Base-by-base conservation (phyloP, 2,329 filamentous ascomycete genomes). In the Teratosphaeriaceae sp. region DNA sequence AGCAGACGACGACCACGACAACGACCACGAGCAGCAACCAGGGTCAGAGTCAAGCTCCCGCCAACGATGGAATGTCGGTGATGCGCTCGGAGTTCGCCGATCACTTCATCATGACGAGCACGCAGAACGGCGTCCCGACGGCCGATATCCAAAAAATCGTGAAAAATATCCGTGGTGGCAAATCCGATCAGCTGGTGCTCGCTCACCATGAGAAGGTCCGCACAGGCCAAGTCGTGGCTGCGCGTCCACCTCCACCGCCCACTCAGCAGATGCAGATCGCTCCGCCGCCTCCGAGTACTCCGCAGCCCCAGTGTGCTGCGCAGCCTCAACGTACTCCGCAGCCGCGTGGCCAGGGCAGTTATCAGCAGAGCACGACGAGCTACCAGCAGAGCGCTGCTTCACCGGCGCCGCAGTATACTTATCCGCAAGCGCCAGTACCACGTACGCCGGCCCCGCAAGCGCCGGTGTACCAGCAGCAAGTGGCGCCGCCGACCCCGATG, bases 1-100 rank as follows among this genome's bases (percentile, higher is more conserved):
- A 27, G 24, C 18, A 7, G 23, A 23, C 31, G 22, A 26, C 29
- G 15, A 38, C 19, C 19, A 43, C 41, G 41, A 38, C 41, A 11
- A 43, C 40, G 11, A 38, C 26, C 11, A 43, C 38, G 26, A 40
- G 26, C 12, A 40, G 15, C 8, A 30, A 6, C 3, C 8, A 27
- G 11, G 29, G 11, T n/a, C 13, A 16, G 23, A 29, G n/a, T 13
- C 22, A 5, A 16, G 20, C 6, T 19, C 19, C 35, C n/a, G 20
- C 12, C 9, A 19, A 34, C n/a, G 5, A n/a, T 18, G 31, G 20
- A 30, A 39, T 20, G 37, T 15, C 7, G 20, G 18, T 35, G 21
- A 6, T n/a, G 18, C 30, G 40, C 8, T 19, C 11, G 9, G 30
- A 26, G 11, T 19, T 27, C 15, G 40, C 21, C 21, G 36, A 42